Evolutionary conservation across 2,329 filamentous ascomycete genomes (phyloP), one percentile per base, ranked within the genome.

Genomic region (Colletotrichum australisinense): DNA sequence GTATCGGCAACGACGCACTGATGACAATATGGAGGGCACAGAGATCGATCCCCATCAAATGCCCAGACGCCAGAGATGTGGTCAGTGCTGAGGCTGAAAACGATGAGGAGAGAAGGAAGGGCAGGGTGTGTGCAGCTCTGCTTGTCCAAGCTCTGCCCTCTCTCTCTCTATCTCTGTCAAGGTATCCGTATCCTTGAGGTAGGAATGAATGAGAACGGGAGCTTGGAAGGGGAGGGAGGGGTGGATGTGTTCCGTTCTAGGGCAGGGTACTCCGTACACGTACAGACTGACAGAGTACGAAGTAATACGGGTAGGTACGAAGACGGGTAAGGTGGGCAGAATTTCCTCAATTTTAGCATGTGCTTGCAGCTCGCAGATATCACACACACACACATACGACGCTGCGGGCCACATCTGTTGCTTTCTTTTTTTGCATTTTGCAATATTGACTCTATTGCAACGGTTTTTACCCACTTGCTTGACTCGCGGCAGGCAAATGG

Each of bases 31-130:
- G 63, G 52, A 52, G 55, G 49, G 55, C 42, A 49, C 42, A 28
- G 24, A 42, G 55, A 65, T 30, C 63, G 59, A 5, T 16, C 32
- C 63, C 24, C 14, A 3, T 19, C 22, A 22, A 56, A 14, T 55
- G 24, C 32, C 42, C 42, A 19, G 16, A 6, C n/a, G 68, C 42
- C 46, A 30, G n/a, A n/a, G 19, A 32, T 65, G 53, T 69, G 69
- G 65, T 63, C 65, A 63, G 59, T 69, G 65, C 59, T 70, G 60
- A 56, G 55, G 67, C 67, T 70, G 70, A 56, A 65, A 24, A 49
- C 49, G 24, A 30, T 28, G 11, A 14, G 42, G 19, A 53, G 62
- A 53, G 14, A 32, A 9, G 35, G 26, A 30, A 2, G 42, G 28
- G 35, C 11, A 16, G 55, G 42, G 42, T 49, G 42, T 49, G 42